Evolutionary conservation across 441 rosid genomes (phyloP).

Genomic region (Adansonia grandidieri): DNA sequence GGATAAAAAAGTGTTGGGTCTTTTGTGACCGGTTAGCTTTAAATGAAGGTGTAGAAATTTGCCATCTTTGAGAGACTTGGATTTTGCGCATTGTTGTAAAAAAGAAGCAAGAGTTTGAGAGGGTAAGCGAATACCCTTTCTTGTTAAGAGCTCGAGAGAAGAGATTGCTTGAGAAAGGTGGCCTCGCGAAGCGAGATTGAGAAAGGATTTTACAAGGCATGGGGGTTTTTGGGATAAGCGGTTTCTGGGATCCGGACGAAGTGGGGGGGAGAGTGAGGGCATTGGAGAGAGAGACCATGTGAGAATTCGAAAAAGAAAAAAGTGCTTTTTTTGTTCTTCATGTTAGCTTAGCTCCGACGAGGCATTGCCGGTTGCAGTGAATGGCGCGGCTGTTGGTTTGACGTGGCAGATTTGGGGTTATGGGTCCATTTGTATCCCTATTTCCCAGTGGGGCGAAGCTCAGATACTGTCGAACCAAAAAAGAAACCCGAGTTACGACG

Average conservation of each 20-base stretch:
- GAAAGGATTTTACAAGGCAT: conserved; percentile 50
- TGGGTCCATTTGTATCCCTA: not conserved
- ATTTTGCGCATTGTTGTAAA: conserved; percentile 46
- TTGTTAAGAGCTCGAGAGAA: conserved; percentile 53
- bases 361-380: conserved; percentile 38
- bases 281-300: conserved; percentile 59
- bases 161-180: conserved; percentile 56
- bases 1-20: conserved; percentile 51
- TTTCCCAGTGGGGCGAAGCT: not conserved
- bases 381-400: not conserved
- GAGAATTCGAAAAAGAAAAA: conserved; percentile 23
- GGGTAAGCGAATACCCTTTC: conserved; percentile 64
- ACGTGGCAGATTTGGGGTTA: not conserved
- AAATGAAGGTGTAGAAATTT: conserved; percentile 79
- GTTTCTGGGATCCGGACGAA: conserved; percentile 36
- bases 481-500: not conserved
- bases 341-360: conserved; percentile 41
- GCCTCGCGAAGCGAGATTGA: conserved; percentile 38
- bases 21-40: conserved; percentile 60
- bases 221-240: conserved; percentile 22
- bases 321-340: conserved; percentile 25
- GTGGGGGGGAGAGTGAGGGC: conserved; percentile 38
- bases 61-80: conserved; percentile 58
- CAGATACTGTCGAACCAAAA: not conserved
- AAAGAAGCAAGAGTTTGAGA: conserved; percentile 48